Evolutionary conservation across 208 protist genomes (phyloP), one percentile per base, ranked within the genome.

Genomic region (Entamoeba moshkovskii): DNA sequence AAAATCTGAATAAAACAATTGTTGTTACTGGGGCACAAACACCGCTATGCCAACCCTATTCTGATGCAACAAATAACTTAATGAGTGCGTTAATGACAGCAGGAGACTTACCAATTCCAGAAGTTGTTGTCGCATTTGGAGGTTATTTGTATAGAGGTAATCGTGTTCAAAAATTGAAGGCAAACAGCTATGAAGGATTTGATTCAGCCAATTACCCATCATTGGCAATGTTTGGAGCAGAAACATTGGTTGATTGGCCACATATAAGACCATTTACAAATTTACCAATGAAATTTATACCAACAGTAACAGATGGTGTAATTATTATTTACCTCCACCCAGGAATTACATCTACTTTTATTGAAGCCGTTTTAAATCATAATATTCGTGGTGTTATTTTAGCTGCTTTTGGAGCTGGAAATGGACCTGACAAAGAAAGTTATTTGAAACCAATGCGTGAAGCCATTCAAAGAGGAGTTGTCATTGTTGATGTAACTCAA

Each of bases 11-110:
- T 46, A 99, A 99, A 96, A 96, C 98, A 0, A 98, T 99, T 45
- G 96, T 99, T 95, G 29, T 99, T 13, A 99, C 98, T 38, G 98
- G 98, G 6, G 96, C 97, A 11, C 97, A 98, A 95, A 96, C 98
- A 66, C 97, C 98, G 0, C 95, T 99, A 52, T 96, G 94, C 46
- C 96, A 98, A 52, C 94, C 96, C 0, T 97, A 97, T 95, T 98
- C 96, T 93, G 98, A 99, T 94, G 97, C 97, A 0, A 95, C 96
- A 46, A 48, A 94, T 25, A 96, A 96, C 91, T 73, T 96, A 11
- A 93, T 95, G 18, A 66, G 48, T 42, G 45, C 95, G 11, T 93
- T 96, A 33, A 73, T 47, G 3, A 46, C 95, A 25, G 95, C 95
- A 16, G 47, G 29, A 38, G 59, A 92, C 16, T 25, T 91, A 42